phyloP scores from a whole-genome alignment of 2,329 filamentous ascomycete genomes.

The Epichloe baconii region DNA sequence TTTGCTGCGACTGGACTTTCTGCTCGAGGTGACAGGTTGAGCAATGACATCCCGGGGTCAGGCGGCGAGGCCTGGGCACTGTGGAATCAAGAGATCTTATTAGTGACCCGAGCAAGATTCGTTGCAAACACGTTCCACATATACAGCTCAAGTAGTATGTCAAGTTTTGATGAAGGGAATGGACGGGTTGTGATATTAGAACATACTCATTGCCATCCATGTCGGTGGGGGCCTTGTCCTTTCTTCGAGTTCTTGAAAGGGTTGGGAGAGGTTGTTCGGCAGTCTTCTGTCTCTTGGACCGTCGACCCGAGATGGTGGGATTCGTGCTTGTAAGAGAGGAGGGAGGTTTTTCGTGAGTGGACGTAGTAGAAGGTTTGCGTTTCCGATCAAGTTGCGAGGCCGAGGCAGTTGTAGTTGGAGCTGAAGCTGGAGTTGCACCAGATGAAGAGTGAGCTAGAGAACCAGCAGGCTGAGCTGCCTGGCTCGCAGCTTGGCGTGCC shows the following conservation, averaged over 20 bases:
- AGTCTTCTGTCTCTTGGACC: conserved; percentile 60
- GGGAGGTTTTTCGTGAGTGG: conserved; percentile 29
- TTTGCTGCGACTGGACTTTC: conserved; percentile 64
- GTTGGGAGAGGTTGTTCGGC: conserved; percentile 30
- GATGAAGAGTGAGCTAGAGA: conserved; percentile 25
- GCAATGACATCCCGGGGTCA: conserved; percentile 43
- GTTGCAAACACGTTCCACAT: not conserved
- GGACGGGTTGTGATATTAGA: not conserved
- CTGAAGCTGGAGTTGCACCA: conserved; percentile 4
- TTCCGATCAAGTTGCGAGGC: conserved; percentile 48
- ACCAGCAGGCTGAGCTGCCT: conserved; percentile 34
- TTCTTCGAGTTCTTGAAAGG: conserved; percentile 38
- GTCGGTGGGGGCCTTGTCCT: conserved; percentile 45
- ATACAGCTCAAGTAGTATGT: not conserved
- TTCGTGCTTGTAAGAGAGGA: conserved; percentile 23
- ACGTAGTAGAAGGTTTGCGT: conserved; percentile 49
- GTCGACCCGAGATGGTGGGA: conserved; percentile 33
- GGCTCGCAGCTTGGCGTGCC: conserved; percentile 72
- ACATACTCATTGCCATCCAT: conserved; percentile 65
- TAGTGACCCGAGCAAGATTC: not conserved
- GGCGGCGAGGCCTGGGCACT: conserved; percentile 35
- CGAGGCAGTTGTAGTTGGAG: conserved; percentile 15
- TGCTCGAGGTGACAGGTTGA: conserved; percentile 51
- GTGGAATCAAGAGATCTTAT: conserved; percentile 7
- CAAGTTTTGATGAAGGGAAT: not conserved